A percentile compares a stretch with the other conserved stretches of the same genome.
phyloP scores from a whole-genome alignment of 805 yeast genomes.

The Cyberlindnera meyerae region DNA sequence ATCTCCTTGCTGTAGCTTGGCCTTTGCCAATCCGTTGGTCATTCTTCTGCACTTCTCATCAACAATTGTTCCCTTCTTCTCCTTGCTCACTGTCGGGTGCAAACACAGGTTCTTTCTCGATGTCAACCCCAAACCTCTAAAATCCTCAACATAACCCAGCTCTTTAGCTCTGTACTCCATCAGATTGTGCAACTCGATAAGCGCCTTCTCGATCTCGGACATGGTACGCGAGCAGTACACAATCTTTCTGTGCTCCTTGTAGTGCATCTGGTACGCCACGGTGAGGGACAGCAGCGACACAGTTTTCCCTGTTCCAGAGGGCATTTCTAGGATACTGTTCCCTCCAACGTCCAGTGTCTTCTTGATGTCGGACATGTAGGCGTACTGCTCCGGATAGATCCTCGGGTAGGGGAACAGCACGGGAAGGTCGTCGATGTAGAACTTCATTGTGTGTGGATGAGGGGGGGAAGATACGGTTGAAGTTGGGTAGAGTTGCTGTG shows the following conservation, averaged over 20 bases:
- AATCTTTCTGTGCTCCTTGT: constrained; percentile 90
- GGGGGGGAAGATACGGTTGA: background rate
- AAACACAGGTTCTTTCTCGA: constrained; percentile 91
- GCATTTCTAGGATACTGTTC: constrained; percentile 95
- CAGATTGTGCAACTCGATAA: constrained; percentile 80
- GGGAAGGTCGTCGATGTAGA: constrained; percentile 92
- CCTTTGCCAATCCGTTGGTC: constrained; percentile 85
- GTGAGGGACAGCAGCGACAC: constrained; percentile 86
- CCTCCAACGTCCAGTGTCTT: constrained; percentile 94
- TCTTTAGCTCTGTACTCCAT: constrained; percentile 85
- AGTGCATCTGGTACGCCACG: constrained; percentile 90
- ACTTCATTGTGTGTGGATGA: constrained; percentile 29
- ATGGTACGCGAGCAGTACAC: constrained; percentile 98
- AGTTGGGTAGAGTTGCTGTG: too few relatives aligned
- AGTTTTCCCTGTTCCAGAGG: constrained; percentile 98
- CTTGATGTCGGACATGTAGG: constrained; percentile 94
- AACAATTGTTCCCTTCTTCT: constrained; percentile 84
- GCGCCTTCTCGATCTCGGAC: constrained; percentile 97
- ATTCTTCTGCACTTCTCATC: constrained; percentile 95
- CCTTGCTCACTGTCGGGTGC: constrained; percentile 83
- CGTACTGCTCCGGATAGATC: constrained; percentile 97
- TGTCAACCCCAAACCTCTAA: constrained; percentile 90
- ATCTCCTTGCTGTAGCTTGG: constrained; percentile 47
- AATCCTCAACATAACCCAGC: constrained; percentile 83
- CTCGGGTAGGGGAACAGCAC: constrained; percentile 94